Percentiles rank a stretch among this genome's conserved stretches.
phyloP scores from a whole-genome alignment of 495 filamentous ascomycete genomes.

The Penicillium riverlandense region DNA sequence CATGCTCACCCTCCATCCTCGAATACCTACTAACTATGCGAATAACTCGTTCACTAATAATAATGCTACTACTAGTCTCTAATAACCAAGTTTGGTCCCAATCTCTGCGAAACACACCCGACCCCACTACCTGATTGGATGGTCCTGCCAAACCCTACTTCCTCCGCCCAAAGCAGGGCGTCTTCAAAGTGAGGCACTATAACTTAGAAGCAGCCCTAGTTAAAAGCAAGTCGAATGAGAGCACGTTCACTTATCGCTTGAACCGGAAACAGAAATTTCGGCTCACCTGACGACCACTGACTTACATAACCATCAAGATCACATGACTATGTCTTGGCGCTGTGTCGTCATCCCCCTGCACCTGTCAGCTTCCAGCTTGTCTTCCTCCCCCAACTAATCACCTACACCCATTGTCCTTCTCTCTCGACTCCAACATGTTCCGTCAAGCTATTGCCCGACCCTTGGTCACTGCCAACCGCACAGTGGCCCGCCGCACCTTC shows the following conservation, averaged over 20 bases:
- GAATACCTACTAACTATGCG: no score
- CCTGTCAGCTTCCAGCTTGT: background rate
- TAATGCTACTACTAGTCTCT: no score
- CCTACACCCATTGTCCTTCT: conserved; percentile 9
- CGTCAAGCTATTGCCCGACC: conserved; percentile 56
- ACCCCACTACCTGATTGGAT: no score
- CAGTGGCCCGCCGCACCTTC: conserved; percentile 52
- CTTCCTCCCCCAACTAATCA: conserved; percentile 48
- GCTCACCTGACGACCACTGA: conserved; percentile 4
- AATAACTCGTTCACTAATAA: no score
- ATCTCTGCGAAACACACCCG: conserved; percentile 1
- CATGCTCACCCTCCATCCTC: conserved; percentile 24
- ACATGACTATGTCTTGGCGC: conserved; percentile 14
- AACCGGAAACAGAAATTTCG: conserved; percentile 11
- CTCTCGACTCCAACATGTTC: conserved; percentile 45
- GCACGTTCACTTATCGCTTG: conserved; percentile 17
- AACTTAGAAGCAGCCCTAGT: conserved; percentile 1
- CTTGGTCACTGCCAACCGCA: conserved; percentile 42
- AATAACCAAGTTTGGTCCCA: background rate
- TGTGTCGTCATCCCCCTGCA: conserved; percentile 14
- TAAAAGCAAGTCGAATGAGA: conserved; percentile 19
- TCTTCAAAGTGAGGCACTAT: no score
- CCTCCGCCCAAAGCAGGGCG: no score
- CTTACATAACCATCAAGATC: conserved; percentile 14
- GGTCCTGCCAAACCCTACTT: no score